Evolutionary conservation across 192 early-diverging fungal genomes (phyloP), one percentile per base, ranked within the genome.

Genomic region (Coemansia sp.): DNA sequence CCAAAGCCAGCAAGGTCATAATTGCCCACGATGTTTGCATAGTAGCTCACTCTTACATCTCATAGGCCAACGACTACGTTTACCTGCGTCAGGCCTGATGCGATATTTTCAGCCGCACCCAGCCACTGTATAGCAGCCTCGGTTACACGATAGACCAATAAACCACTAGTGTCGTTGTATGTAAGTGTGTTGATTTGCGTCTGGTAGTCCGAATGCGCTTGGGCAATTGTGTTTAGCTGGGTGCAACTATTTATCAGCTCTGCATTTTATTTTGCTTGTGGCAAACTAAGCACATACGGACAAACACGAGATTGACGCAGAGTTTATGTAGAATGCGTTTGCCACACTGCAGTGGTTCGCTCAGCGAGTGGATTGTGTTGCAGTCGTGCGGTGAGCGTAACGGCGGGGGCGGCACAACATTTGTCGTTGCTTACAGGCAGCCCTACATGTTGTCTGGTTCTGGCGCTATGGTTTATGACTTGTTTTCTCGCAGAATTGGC

Each of bases 281-380:
- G n/a, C n/a, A 26, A 84, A 91, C 64, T 88, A 90, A 63, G 86
- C 84, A 3, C 91, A 93, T 73, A 86, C 86, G 31, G 60, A 74
- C 14, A 74, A 79, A 18, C 56, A 67, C n/a, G 88, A 90, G 47
- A 82, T 92, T 40, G 85, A 87, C 55, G 64, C 79, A 17, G 58
- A 34, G 28, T 63, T 82, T 44, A 64, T 94, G 71, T 84, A 84
- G 65, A 67, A 75, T 36, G 71, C 64, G 26, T 87, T 90, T 77
- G 88, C 88, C 10, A 90, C 84, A 93, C 24, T 92, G 89, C 78
- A 92, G 90, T 31, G 92, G 88, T 5, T 83, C 77, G 46, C 83
- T 91, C 59, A 88, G 87, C 61, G 90, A 90, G 55, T 94, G 87
- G 87, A 82, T 55, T 80, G 40, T 61, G 77, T 17, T 58, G 69